Percentiles rank a stretch among this genome's conserved stretches.
These are phyloP conservation scores for Fusarium longipes DNA, from an alignment of 2,329 filamentous ascomycete genomes.

Conservation along the genomic window DNA sequence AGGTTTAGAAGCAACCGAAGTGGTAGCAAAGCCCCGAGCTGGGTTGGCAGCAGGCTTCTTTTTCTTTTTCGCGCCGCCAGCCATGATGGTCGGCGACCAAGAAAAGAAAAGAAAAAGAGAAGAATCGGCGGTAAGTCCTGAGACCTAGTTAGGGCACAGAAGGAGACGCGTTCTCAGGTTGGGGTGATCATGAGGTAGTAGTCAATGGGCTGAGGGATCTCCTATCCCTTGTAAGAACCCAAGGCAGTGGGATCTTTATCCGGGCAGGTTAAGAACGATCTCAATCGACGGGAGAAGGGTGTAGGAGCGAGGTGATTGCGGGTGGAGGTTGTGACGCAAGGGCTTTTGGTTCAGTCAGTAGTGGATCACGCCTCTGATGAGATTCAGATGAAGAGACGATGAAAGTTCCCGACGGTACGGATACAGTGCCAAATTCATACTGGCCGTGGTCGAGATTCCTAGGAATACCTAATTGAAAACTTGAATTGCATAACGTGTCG, in stretches of 20 bases:
- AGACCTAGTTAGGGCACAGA: neutral
- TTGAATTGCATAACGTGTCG: neutral
- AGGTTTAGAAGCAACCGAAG: constrained; percentile 86
- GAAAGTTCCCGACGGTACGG: neutral
- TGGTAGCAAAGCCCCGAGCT: constrained; percentile 92
- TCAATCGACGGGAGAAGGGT: constrained; percentile 16
- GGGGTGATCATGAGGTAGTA: constrained; percentile 7
- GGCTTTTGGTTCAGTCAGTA: constrained; percentile 27
- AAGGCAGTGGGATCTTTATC: constrained; percentile 1
- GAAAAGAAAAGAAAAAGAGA: neutral
- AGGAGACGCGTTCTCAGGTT: neutral
- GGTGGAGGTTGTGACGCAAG: constrained; percentile 42
- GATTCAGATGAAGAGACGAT: constrained; percentile 5
- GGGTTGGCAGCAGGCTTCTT: constrained; percentile 90
- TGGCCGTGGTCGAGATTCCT: neutral
- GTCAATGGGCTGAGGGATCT: neutral
- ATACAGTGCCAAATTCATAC: neutral
- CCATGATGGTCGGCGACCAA: constrained; percentile 63
- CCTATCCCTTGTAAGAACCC: neutral
- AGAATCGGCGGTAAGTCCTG: constrained; percentile 1
- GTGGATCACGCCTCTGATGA: constrained; percentile 28
- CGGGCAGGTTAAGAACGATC: neutral
- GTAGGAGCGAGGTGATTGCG: constrained; percentile 16
- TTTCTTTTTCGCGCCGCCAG: constrained; percentile 80
- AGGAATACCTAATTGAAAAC: too few species aligned